These are phyloP conservation scores for Xylaria sp. DNA, from an alignment of 495 filamentous ascomycete genomes.

Conservation along the genomic window DNA sequence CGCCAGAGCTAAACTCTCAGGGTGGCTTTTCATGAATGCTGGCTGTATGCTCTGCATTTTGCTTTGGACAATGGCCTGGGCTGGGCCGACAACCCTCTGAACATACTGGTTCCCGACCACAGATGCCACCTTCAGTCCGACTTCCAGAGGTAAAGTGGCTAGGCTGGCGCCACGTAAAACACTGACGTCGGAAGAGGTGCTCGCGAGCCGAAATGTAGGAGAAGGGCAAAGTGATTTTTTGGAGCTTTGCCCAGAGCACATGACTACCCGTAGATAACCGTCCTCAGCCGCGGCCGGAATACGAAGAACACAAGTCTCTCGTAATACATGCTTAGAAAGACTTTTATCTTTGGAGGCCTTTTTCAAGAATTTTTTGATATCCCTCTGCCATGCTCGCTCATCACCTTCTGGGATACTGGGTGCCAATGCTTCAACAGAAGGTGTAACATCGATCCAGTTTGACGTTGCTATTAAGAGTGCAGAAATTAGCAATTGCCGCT, in stretches of 20 bases:
- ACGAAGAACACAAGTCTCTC: conserved; percentile 67
- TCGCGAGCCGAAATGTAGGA: conserved; percentile 69
- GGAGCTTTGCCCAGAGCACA: conserved; percentile 57
- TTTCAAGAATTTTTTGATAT: conserved; percentile 65
- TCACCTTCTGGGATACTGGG: conserved; percentile 56
- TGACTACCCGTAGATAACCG: conserved; percentile 70
- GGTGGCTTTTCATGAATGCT: conserved; percentile 49
- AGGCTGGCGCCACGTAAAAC: conserved; percentile 69
- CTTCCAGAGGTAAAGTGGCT: conserved; percentile 67
- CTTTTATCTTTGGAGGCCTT: conserved; percentile 51
- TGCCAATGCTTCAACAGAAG: conserved; percentile 51
- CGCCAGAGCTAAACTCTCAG: conserved; percentile 51
- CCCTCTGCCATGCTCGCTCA: conserved; percentile 71
- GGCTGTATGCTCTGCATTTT: conserved; percentile 49
- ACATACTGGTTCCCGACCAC: conserved; percentile 59
- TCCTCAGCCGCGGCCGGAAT: conserved; percentile 68
- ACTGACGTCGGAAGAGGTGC: conserved; percentile 63
- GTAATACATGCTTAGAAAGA: conserved; percentile 54
- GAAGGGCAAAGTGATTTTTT: conserved; percentile 62
- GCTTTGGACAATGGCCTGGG: conserved; percentile 47
- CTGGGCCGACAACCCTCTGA: conserved; percentile 57
- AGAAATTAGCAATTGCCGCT: neutral
- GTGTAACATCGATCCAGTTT: conserved; percentile 71
- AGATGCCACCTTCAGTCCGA: conserved; percentile 64
- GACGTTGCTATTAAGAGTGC: conserved; percentile 42